Evolutionary conservation across 208 protist genomes (phyloP), one percentile per base, ranked within the genome.

Genomic region (Crithidia bombi): DNA sequence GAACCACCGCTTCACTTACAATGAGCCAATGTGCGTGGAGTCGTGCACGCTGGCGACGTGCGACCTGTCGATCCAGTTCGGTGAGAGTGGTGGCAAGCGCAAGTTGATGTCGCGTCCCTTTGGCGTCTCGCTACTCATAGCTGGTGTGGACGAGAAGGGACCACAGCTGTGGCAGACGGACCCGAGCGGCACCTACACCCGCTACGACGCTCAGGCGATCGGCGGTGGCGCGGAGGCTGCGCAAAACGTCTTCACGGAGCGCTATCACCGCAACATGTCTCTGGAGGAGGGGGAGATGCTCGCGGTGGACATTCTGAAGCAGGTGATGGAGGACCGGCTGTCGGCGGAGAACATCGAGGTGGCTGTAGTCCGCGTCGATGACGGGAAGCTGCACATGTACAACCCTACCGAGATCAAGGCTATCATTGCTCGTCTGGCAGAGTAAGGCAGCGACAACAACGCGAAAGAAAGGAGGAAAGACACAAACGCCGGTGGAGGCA

Each of bases 281-380:
- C 71, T 99, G 17, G 77, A 78, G 46, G 98, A 99, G 68, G 98
- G 97, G 7, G 97, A 99, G 79, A 91, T 85, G 41, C 81, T 99
- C 7, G 96, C 98, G 15, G 76, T 99, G 26, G 78, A 86, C 7
- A 99, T 98, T 49, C 87, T 99, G 35, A 99, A 99, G 81, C 96
- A 99, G 77, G 98, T 99, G 9, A 99, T 99, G 98, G 98, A 99
- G 78, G 98, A 99, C 64, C 97, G 98, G 72, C 69, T 99, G 21
- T 98, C 89, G 39, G 86, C 90, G 39, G 97, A 86, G 43, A 99
- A 99, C 77, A 91, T 99, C 39, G 98, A 99, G 78, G 83, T 99
- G 17, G 98, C 96, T 5, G 79, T 96, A 12, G 85, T 99, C 6
- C 73, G 81, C 26, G 85, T 77, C 14, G 83, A 85, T 54, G 85